Conservation (phyloP, 768 basidiomycete species). For the Phaeotremella skinneri region DNA sequence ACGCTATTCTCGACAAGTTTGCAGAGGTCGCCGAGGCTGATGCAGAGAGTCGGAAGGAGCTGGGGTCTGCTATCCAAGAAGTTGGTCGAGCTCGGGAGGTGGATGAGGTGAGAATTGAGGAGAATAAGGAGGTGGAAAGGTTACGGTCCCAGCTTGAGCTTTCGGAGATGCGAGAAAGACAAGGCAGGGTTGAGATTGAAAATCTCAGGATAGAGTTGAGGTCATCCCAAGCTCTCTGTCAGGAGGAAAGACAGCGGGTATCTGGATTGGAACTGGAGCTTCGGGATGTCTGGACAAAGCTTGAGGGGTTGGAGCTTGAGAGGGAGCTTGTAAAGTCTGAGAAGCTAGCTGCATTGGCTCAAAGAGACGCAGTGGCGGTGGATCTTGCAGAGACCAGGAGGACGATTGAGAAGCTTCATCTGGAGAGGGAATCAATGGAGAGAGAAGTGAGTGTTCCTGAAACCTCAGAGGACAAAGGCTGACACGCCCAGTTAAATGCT, state of each 20-base stretch:
- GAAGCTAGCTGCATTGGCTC: not conserved
- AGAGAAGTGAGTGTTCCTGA: not conserved
- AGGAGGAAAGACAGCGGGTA: no score
- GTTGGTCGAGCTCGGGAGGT: not conserved
- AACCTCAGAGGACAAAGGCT: slow-evolving; percentile 1
- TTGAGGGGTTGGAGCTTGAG: no score
- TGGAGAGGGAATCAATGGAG: not conserved
- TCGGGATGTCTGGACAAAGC: no score
- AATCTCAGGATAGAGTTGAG: no score
- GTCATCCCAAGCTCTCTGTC: no score
- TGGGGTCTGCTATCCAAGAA: not conserved
- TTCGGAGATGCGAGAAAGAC: no score
- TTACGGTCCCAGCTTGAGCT: no score
- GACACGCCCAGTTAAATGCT: not conserved
- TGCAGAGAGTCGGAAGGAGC: not conserved
- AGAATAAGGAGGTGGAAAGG: no score
- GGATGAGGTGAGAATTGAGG: not conserved
- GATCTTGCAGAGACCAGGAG: not conserved
- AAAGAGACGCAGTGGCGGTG: not conserved
- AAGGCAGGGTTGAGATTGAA: no score
- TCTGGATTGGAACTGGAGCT: no score
- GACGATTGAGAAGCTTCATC: not conserved
- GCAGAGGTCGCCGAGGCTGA: slow-evolving; percentile 10
- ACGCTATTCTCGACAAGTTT: slow-evolving; percentile 17
- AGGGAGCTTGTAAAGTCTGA: no score